These are phyloP conservation scores for Malassezia equina DNA, from an alignment of 1,284 basidiomycete genomes.

Conservation along the genomic window DNA sequence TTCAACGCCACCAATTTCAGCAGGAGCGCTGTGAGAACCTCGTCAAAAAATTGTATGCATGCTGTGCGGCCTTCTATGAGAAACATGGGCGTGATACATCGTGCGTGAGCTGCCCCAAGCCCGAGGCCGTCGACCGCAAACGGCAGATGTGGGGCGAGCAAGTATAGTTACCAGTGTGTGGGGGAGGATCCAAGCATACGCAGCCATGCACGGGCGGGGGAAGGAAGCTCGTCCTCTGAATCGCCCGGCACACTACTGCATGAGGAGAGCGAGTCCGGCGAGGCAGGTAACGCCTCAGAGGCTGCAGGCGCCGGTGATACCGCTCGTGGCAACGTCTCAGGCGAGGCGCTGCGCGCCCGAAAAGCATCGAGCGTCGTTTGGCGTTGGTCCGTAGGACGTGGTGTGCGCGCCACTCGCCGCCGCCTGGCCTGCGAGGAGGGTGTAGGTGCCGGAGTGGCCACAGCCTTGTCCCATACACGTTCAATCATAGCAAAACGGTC, in stretches of 20 bases:
- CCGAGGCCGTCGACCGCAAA: conserved; percentile 4
- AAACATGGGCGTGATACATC: conserved; percentile 25
- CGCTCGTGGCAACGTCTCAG: no score
- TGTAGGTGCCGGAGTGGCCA: conserved; percentile 2
- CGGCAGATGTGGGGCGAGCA: background rate
- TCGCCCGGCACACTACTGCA: conserved; percentile 11
- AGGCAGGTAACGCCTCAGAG: background rate
- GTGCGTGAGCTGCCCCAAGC: conserved; percentile 39
- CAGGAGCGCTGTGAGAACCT: conserved; percentile 38
- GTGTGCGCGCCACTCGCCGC: background rate
- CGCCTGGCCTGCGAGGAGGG: background rate
- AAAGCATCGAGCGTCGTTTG: conserved; percentile 10
- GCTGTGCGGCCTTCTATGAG: conserved; percentile 38
- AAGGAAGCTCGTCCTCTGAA: conserved; percentile 5
- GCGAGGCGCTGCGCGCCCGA: background rate
- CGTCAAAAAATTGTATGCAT: conserved; percentile 37
- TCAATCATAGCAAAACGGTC: conserved; percentile 11
- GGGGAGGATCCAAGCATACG: conserved; percentile 12
- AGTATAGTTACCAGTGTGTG: background rate
- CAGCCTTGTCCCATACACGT: conserved; percentile 10
- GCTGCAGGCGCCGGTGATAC: background rate
- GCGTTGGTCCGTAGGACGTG: background rate
- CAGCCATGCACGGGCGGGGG: conserved; percentile 5
- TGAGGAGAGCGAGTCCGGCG: background rate
- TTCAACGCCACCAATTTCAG: conserved; percentile 33